A percentile compares a stretch with the other conserved stretches of the same genome.
phyloP scores from a whole-genome alignment of 805 yeast genomes.

The Kockiozyma suomiensis region DNA sequence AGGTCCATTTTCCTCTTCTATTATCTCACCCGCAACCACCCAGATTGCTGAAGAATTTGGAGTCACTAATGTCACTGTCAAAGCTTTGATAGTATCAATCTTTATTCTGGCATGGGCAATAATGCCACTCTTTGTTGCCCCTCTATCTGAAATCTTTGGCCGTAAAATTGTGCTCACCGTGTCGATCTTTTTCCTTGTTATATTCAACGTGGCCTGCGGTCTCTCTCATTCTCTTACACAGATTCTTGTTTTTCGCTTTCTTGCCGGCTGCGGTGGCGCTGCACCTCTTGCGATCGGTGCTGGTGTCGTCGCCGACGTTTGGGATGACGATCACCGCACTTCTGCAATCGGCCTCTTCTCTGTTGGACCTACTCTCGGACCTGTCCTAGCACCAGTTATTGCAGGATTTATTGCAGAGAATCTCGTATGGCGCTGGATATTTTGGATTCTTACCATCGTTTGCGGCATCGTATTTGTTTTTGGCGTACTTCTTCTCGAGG shows the following conservation, averaged over 20 bases:
- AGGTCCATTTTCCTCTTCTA: constrained; percentile 64
- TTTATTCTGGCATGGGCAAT: constrained; percentile 88
- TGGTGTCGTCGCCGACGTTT: constrained; percentile 66
- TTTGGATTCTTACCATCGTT: constrained; percentile 37
- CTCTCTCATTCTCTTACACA: constrained; percentile 58
- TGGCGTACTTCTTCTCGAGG: constrained; percentile 38
- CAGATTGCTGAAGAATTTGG: constrained; percentile 52
- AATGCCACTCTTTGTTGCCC: constrained; percentile 90
- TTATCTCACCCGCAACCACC: constrained; percentile 61
- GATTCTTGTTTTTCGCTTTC: constrained; percentile 58
- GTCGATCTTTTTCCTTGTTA: constrained; percentile 36
- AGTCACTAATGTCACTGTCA: constrained; percentile 46
- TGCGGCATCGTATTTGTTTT: constrained; percentile 38
- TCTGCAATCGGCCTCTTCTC: constrained; percentile 48
- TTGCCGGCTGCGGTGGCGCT: constrained; percentile 69
- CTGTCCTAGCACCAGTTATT: constrained; percentile 64
- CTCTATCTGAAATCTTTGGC: constrained; percentile 74
- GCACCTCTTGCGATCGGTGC: constrained; percentile 72
- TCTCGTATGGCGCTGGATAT: constrained; percentile 62
- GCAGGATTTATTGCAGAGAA: constrained; percentile 54
- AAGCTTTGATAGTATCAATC: constrained; percentile 48
- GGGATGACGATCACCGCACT: constrained; percentile 54
- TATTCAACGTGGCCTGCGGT: constrained; percentile 62
- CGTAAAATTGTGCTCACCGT: constrained; percentile 57
- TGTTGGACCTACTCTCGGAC: constrained; percentile 53